Base-by-base conservation (phyloP, 2,329 filamentous ascomycete species). In the Colletotrichum godetiae region DNA sequence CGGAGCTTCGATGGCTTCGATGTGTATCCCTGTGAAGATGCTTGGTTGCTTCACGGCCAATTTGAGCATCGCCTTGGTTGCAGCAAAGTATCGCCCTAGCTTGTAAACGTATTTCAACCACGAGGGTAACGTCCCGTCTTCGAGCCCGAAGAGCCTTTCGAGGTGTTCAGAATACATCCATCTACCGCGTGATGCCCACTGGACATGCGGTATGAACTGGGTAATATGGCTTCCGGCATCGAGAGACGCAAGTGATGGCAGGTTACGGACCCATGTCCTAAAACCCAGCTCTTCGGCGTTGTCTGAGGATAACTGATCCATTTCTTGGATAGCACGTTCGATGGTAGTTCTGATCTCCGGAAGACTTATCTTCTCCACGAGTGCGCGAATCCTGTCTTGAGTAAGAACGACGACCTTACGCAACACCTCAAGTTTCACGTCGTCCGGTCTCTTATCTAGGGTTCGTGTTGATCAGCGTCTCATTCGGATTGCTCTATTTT, bases 41-140 rank as follows among this genome's bases (percentile, higher is more conserved):
- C 35, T 60, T 19, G 78, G 77, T 49, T 78, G 58, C 33, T 78
- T 78, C 0, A 68, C 37, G 12, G 79, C 78, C 8, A 80, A 13
- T 24, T 80, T 80, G 5, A 81, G 72, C 76, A 82, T 78, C 1
- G 77, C 71, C 63, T 79, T 80, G 1, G 75, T 72, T 15, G 79
- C 78, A 4, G 70, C 68, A 19, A 63, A 67, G 67, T 81, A 81
- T 1, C 80, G 79, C 19, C 73, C 79, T 4, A 81, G 33, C 61
- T 81, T 81, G 35, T 80, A 74, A 1, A 67, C 15, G 0, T 61
- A 13, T 22, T 61, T 59, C 0, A 67, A 33, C 65, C 57, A 67
- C 0, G 0, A 78, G 6, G 27, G 29, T 15, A 15, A 62, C 19
- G 2, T 79, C 22, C 75, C 77, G 76, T n/a, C 10, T 24, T 72